phyloP scores from a whole-genome alignment of 306 rosid species.

The Pachyrhizus erosus region DNA sequence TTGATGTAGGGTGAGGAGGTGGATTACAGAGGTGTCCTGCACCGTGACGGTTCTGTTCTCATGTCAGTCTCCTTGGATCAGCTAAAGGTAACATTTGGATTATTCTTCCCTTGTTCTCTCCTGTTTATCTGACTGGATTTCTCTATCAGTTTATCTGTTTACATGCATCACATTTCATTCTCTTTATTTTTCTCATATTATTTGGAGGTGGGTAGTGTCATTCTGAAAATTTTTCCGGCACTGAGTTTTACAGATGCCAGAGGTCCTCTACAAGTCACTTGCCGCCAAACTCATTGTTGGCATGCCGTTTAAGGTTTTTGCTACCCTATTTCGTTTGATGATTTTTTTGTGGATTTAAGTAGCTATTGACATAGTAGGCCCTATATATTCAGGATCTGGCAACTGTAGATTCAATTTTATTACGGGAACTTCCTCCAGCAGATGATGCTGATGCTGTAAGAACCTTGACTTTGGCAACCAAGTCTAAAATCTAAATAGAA shows the following conservation, averaged over 20 bases:
- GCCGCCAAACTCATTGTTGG: constrained; percentile 89
- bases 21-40: constrained; percentile 91
- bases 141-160: constrained; percentile 25
- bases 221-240: constrained; percentile 5
- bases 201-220: not conserved
- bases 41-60: constrained; percentile 98
- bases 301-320: constrained; percentile 95
- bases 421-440: constrained; percentile 87
- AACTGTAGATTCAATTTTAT: constrained; percentile 89
- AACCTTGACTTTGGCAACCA: constrained; percentile 41
- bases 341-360: constrained; percentile 41
- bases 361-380: constrained; percentile 38
- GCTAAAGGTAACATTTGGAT: constrained; percentile 66
- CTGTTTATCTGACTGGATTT: constrained; percentile 9
- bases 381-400: constrained; percentile 85
- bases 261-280: constrained; percentile 88
- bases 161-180: not conserved
- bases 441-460: constrained; percentile 85
- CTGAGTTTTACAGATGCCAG: constrained; percentile 69
- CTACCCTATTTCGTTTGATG: constrained; percentile 28
- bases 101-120: constrained; percentile 29
- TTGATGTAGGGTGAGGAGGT: constrained; percentile 88
- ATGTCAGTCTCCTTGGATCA: constrained; percentile 89
- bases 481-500: constrained; percentile 40
- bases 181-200: not conserved